phyloP scores from a whole-genome alignment of 1,284 basidiomycete species.

The Leucoagaricus sp. region DNA sequence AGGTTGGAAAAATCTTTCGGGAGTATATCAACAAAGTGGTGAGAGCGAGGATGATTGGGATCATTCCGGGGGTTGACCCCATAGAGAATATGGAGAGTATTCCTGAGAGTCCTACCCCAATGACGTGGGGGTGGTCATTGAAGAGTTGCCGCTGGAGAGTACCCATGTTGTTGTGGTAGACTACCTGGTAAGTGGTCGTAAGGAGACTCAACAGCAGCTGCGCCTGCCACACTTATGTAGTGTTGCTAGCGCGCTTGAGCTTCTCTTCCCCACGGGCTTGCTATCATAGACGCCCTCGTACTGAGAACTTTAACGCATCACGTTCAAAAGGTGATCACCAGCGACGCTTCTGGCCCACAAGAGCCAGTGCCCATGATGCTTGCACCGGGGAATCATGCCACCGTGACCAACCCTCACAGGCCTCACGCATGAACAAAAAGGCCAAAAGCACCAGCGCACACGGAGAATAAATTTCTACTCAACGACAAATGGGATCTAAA shows the following conservation, averaged over 20 bases:
- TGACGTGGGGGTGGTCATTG: slow-evolving; percentile 34
- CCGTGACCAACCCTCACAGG: too few relatives aligned
- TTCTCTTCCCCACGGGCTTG: slow-evolving; percentile 12
- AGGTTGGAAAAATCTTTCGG: slow-evolving; percentile 41
- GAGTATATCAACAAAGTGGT: slow-evolving; percentile 52
- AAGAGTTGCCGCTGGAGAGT: slow-evolving; percentile 31
- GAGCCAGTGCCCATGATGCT: too few relatives aligned
- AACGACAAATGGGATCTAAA: too few relatives aligned
- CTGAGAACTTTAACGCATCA: too few relatives aligned
- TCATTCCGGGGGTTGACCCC: slow-evolving; percentile 48
- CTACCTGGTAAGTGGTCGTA: background rate
- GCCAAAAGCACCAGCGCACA: too few relatives aligned
- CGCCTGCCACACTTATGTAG: background rate
- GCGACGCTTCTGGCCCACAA: too few relatives aligned
- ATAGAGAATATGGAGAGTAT: slow-evolving; percentile 47
- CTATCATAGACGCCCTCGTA: background rate
- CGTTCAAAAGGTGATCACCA: too few relatives aligned
- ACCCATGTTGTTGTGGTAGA: slow-evolving; percentile 13
- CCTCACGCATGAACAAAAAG: too few relatives aligned
- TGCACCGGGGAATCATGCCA: too few relatives aligned
- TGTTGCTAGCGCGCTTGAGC: background rate
- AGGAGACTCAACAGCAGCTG: background rate
- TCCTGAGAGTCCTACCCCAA: slow-evolving; percentile 39
- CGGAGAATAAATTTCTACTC: too few relatives aligned
- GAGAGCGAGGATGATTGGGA: slow-evolving; percentile 50